Percentiles rank a stretch among this genome's conserved stretches.
phyloP scores from a whole-genome alignment of 805 yeast species.

The Saturnispora mendoncae region DNA sequence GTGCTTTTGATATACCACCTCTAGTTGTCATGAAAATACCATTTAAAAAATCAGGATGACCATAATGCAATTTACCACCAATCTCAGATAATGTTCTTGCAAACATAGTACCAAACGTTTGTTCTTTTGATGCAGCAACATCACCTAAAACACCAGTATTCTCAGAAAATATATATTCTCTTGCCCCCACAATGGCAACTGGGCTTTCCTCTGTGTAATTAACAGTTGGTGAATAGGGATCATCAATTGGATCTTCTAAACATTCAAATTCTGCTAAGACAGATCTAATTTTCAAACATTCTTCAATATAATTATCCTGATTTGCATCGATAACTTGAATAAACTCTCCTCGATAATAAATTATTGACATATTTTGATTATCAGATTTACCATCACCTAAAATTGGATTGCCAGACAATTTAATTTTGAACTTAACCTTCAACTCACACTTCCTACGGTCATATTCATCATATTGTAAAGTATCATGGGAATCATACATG shows the following conservation, averaged over 20 bases:
- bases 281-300: slow-evolving; percentile 82
- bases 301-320: slow-evolving; percentile 92
- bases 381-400: slow-evolving; percentile 96
- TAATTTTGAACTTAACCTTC: slow-evolving; percentile 49
- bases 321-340: slow-evolving; percentile 94
- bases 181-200: slow-evolving; percentile 90
- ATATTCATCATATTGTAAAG: slow-evolving; percentile 39
- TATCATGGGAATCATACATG: slow-evolving; percentile 48
- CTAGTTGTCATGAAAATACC: slow-evolving; percentile 88
- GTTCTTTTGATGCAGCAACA: slow-evolving; percentile 96
- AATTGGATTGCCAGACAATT: slow-evolving; percentile 87
- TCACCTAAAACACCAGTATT: slow-evolving; percentile 89
- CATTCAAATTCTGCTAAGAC: slow-evolving; percentile 81
- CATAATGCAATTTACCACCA: slow-evolving; percentile 92
- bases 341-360: slow-evolving; percentile 88
- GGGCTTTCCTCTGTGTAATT: slow-evolving; percentile 38
- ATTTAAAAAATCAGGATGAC: slow-evolving; percentile 93
- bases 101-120: slow-evolving; percentile 91
- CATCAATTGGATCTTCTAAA: slow-evolving; percentile 45
- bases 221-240: slow-evolving; percentile 49
- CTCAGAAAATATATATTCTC: slow-evolving; percentile 92
- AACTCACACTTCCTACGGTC: slow-evolving; percentile 24
- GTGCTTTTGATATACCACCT: slow-evolving; percentile 94
- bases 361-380: slow-evolving; percentile 81
- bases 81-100: slow-evolving; percentile 89